Evolutionary conservation across 225 moss, liverwort and hornwort genomes (phyloP).

Genomic region (Climacium dendroides): DNA sequence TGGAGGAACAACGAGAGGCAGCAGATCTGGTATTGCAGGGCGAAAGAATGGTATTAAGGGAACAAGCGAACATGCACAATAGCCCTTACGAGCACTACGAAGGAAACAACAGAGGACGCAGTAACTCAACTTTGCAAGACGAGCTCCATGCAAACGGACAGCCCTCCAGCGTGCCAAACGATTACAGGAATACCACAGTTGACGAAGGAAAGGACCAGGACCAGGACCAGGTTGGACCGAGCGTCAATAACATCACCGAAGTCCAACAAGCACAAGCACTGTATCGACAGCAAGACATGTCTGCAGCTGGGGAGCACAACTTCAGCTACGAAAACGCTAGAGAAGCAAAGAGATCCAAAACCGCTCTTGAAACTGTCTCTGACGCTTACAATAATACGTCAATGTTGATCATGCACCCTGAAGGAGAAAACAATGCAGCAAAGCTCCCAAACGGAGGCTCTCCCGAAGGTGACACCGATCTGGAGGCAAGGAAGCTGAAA

Average conservation of each 20-base stretch:
- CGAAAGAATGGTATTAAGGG: slow-evolving; percentile 18
- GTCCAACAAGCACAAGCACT: neutral
- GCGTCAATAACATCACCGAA: neutral
- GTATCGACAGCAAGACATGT: neutral
- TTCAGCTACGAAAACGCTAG: slow-evolving; percentile 3
- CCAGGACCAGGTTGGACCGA: neutral
- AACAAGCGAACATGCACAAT: slow-evolving; percentile 12
- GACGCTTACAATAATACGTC: slow-evolving; percentile 5
- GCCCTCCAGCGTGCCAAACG: neutral
- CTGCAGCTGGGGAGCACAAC: neutral
- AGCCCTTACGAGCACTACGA: slow-evolving; percentile 17
- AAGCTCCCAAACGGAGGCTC: neutral
- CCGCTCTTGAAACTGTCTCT: neutral
- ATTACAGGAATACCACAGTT: neutral
- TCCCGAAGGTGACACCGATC: neutral
- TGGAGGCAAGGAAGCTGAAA: neutral
- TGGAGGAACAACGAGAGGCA: slow-evolving; percentile 48
- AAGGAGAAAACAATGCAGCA: neutral
- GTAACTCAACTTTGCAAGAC: slow-evolving; percentile 5
- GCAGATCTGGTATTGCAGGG: slow-evolving; percentile 9
- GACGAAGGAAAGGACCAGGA: slow-evolving; percentile 14
- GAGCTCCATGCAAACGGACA: slow-evolving; percentile 7
- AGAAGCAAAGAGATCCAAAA: slow-evolving; percentile 23
- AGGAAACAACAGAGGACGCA: slow-evolving; percentile 5
- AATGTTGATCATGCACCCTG: neutral